Evolutionary conservation across 2,329 filamentous ascomycete genomes (phyloP).

Genomic region (Nemania abortiva): DNA sequence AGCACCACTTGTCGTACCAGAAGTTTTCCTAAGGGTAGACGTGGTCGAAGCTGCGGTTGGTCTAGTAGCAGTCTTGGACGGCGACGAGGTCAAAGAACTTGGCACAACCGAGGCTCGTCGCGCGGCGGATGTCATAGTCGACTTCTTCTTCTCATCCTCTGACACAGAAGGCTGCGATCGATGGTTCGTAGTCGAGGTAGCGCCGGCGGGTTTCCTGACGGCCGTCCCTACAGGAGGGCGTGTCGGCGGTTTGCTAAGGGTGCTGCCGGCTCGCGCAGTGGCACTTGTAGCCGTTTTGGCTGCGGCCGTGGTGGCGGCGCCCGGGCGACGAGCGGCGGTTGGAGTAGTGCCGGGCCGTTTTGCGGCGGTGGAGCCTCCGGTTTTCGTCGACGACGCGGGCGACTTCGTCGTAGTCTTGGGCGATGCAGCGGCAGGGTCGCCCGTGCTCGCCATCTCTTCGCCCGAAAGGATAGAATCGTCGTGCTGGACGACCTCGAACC

Average conservation of each 20-base stretch:
- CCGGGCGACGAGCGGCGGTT: conserved; percentile 53
- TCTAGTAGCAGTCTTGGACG: conserved; percentile 52
- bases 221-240: conserved; percentile 58
- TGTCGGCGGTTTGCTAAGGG: conserved; percentile 62
- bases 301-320: conserved; percentile 45
- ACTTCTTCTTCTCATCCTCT: conserved; percentile 63
- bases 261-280: conserved; percentile 54
- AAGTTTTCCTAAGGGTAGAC: conserved; percentile 51
- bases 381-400: conserved; percentile 51
- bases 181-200: conserved; percentile 57
- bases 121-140: conserved; percentile 55
- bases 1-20: conserved; percentile 43
- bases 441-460: conserved; percentile 51
- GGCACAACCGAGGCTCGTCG: conserved; percentile 60
- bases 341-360: conserved; percentile 56
- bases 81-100: conserved; percentile 54
- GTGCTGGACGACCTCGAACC: conserved; percentile 59
- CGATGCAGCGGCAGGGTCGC: conserved; percentile 42
- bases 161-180: conserved; percentile 63
- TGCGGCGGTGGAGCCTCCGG: conserved; percentile 49
- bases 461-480: conserved; percentile 56
- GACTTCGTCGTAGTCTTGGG: conserved; percentile 49
- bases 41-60: conserved; percentile 51
- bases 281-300: conserved; percentile 49
- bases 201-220: conserved; percentile 53